A percentile compares a stretch with the other conserved stretches of the same genome.
These are phyloP conservation scores for Stygiomarasmius scandens DNA, from an alignment of 1,284 basidiomycete genomes.

Conservation along the genomic window DNA sequence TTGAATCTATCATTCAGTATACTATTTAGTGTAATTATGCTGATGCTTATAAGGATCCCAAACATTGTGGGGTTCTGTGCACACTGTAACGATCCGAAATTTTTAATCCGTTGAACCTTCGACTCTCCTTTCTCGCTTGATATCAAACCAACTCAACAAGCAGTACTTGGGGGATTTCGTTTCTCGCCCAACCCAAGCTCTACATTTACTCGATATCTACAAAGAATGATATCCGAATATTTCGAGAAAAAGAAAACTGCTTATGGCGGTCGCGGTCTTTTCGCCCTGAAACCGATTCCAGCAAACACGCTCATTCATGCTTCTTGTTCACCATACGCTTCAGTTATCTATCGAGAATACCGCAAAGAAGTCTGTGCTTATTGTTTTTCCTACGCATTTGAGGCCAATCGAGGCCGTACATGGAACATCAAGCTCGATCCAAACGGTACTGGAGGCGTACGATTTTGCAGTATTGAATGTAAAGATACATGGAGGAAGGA, in stretches of 20 bases:
- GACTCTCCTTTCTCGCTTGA: too few relatives aligned
- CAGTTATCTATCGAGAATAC: conserved; percentile 55
- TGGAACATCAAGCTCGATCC: conserved; percentile 45
- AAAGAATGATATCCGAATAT: neutral
- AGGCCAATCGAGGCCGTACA: conserved; percentile 36
- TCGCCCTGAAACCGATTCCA: conserved; percentile 42
- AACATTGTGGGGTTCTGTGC: too few relatives aligned
- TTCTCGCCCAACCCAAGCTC: neutral
- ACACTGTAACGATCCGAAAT: too few relatives aligned
- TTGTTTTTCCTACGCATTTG: conserved; percentile 64
- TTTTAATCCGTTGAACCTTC: too few relatives aligned
- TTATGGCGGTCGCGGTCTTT: conserved; percentile 56
- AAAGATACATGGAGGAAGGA: conserved; percentile 45
- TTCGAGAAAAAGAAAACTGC: conserved; percentile 31
- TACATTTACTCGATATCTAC: neutral
- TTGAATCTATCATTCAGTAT: too few relatives aligned
- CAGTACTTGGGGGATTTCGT: too few relatives aligned
- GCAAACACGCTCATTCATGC: conserved; percentile 44
- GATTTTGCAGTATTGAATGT: conserved; percentile 59
- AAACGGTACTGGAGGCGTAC: conserved; percentile 39
- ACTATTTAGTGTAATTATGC: too few relatives aligned
- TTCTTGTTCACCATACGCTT: conserved; percentile 47
- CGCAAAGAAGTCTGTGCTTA: conserved; percentile 65
- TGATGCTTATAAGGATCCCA: too few relatives aligned
- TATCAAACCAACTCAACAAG: too few relatives aligned